Base-by-base conservation (phyloP, 345 rosid genomes). In the Balakata baccata region DNA sequence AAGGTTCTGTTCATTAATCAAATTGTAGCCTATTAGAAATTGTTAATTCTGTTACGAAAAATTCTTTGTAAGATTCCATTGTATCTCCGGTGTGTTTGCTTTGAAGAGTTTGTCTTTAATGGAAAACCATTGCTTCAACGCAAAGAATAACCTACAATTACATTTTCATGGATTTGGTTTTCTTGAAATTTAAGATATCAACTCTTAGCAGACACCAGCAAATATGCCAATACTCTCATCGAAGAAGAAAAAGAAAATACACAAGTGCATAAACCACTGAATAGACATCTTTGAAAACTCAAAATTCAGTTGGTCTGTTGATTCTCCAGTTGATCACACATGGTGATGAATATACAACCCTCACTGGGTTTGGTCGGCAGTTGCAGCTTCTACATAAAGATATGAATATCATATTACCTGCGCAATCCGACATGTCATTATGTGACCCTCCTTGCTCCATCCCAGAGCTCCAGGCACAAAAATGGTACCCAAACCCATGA, bases 361-460 rank as follows among this genome's bases (percentile, higher is more conserved):
- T 29, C 34, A 29, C 34, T 29, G 34, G 34, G 34, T 29, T 29
- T 29, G 34, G 34, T 29, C 34, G 34, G 34, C 34, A 29, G 34
- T 29, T 29, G 34, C 34, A 29, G 34, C 34, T 29, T 2, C 34
- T 29, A 29, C 34, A 1, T 29, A 29, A 2, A 29, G 34, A 17
- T 45, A 49, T 47, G 66, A 16, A 37, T n/a, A 14, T 22, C 25
- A 60, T 50, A 43, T 74, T 81, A 94, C 97, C 90, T 90, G 95
- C 4, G 98, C 97, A 47, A 94, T 89, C 77, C 89, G 85, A 73
- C 97, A 94, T 43, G 97, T 90, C 80, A 90, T 85, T 29, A 86
- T 47, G 76, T 94, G 98, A 71, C 97, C 98, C 82, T 94, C 98
- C 81, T 90, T 94, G 81, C 98, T 89, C 98, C 98, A 94, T 20